A percentile compares a stretch with the other conserved stretches of the same genome.
Evolutionary conservation across 768 basidiomycete genomes (phyloP).

Genomic region (Tulasnella sp.): DNA sequence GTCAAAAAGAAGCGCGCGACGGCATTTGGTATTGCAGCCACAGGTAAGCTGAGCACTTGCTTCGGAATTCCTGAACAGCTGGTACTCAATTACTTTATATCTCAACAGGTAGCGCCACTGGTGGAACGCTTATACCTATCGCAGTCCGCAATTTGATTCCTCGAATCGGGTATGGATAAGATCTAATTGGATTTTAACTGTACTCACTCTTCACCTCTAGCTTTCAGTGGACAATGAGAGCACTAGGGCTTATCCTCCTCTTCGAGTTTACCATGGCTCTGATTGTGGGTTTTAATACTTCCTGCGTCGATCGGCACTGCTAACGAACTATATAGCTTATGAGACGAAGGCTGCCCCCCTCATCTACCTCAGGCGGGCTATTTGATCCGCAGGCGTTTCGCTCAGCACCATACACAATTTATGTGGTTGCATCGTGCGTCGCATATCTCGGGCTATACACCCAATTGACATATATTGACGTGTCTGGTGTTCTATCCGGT

Average conservation of each 20-base stretch:
- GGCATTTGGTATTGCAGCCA: constrained; percentile 48
- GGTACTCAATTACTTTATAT: not conserved
- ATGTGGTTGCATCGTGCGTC: constrained; percentile 42
- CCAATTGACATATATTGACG: constrained; percentile 20
- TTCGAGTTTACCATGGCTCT: constrained; percentile 41
- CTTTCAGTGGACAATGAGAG: constrained; percentile 68
- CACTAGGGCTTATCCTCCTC: constrained; percentile 51
- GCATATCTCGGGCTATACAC: constrained; percentile 40
- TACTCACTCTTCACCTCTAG: constrained; percentile 26
- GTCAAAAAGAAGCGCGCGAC: constrained; percentile 34
- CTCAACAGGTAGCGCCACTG: constrained; percentile 1
- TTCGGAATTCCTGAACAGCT: constrained; percentile 47
- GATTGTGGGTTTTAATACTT: constrained; percentile 28
- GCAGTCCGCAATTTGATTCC: constrained; percentile 13
- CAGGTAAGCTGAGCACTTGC: constrained; percentile 30
- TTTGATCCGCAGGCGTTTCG: constrained; percentile 43
- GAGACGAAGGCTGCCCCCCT: constrained; percentile 42
- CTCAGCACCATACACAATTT: constrained; percentile 41
- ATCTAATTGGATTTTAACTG: not conserved
- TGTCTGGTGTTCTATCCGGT: constrained; percentile 11
- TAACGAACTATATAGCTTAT: constrained; percentile 16
- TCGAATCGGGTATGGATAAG: not conserved
- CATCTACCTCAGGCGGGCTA: constrained; percentile 41
- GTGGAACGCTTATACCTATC: constrained; percentile 18
- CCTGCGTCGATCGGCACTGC: not conserved